phyloP scores from a whole-genome alignment of 495 filamentous ascomycete genomes.

The Hypomontagnella submonticulosa region DNA sequence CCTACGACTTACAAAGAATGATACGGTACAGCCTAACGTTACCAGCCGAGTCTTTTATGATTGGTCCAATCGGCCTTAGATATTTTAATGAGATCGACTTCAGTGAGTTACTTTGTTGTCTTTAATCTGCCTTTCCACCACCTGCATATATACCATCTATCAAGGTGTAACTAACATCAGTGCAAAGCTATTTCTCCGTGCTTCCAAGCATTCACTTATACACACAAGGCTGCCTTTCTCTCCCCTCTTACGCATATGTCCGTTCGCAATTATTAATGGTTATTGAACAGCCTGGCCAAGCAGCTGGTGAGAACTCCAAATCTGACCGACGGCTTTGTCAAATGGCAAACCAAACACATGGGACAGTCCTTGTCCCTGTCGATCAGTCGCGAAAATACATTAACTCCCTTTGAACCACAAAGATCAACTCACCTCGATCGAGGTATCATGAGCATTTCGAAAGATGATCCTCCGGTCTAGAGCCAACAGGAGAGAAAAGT shows the following conservation, averaged over 20 bases:
- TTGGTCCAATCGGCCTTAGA: slow-evolving; percentile 4
- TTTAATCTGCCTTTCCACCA: slow-evolving; percentile 23
- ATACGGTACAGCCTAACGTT: neutral
- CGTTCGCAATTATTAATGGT: no score
- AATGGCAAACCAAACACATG: slow-evolving; percentile 30
- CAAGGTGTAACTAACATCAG: no score
- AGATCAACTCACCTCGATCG: slow-evolving; percentile 5
- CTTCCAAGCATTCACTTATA: no score
- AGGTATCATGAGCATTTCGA: slow-evolving; percentile 17
- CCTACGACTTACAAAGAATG: slow-evolving; percentile 30
- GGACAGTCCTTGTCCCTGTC: slow-evolving; percentile 37
- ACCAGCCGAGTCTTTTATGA: slow-evolving; percentile 11
- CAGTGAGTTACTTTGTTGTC: no score
- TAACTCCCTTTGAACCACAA: slow-evolving; percentile 8
- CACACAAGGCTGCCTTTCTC: no score
- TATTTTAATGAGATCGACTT: neutral
- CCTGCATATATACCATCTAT: slow-evolving; percentile 9
- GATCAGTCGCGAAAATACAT: slow-evolving; percentile 23
- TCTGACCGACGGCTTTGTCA: slow-evolving; percentile 16
- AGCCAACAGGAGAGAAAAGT: neutral
- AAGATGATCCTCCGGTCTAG: neutral
- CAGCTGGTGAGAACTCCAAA: slow-evolving; percentile 19
- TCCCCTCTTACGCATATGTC: no score
- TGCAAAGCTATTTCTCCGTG: no score
- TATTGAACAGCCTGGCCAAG: slow-evolving; percentile 14